phyloP scores from a whole-genome alignment of 2,329 filamentous ascomycete genomes.

The Talaromyces sp. region DNA sequence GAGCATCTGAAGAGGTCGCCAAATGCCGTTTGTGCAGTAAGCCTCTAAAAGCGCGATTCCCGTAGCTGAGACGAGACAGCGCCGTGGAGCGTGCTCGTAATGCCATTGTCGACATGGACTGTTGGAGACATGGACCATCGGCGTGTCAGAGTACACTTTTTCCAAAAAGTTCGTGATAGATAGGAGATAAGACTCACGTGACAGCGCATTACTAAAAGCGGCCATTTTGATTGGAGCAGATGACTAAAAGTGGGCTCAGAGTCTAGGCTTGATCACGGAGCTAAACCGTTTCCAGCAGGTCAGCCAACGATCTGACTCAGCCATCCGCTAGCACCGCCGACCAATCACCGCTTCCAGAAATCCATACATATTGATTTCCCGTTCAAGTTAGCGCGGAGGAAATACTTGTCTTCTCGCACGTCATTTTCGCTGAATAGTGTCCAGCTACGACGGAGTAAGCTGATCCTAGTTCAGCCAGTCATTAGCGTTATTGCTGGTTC shows the following conservation, averaged over 20 bases:
- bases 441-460: background rate
- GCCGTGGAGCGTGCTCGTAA: conserved; percentile 34
- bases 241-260: background rate
- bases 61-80: conserved; percentile 30
- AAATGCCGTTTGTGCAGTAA: conserved; percentile 32
- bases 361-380: background rate
- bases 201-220: background rate
- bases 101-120: conserved; percentile 30
- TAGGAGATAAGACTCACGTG: conserved; percentile 14
- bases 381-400: background rate
- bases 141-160: background rate
- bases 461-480: background rate
- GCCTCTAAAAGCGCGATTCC: conserved; percentile 24
- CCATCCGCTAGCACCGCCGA: background rate
- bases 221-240: background rate
- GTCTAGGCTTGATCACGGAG: background rate
- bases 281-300: background rate
- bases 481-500: background rate
- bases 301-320: background rate
- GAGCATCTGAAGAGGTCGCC: conserved; percentile 41
- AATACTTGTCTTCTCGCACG: conserved; percentile 6
- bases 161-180: background rate
- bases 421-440: conserved; percentile 3
- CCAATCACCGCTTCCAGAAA: background rate
- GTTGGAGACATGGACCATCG: no score